Evolutionary conservation across 176 grass and related monocot species (phyloP).

Genomic region (Alloteropsis semialata): DNA sequence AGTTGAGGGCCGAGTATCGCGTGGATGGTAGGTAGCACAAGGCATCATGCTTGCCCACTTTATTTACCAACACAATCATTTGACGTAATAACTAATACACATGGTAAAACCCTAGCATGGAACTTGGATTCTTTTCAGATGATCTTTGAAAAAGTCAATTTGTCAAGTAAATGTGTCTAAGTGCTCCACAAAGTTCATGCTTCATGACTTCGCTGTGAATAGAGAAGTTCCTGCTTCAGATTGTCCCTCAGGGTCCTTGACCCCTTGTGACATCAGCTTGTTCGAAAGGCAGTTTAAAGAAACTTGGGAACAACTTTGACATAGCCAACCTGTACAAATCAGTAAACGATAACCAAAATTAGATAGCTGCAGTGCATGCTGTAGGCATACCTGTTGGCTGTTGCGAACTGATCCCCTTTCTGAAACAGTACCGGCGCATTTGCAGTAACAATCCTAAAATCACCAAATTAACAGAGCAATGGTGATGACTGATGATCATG

Average conservation of each 20-base stretch:
- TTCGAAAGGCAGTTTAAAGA: slow-evolving; percentile 75
- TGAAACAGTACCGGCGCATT: slow-evolving; percentile 68
- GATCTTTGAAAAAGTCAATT: neutral
- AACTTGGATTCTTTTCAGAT: neutral
- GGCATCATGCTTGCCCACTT: neutral
- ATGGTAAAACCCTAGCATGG: neutral
- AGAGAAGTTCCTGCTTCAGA: slow-evolving; percentile 50
- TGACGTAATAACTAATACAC: no score
- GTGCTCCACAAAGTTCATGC: neutral
- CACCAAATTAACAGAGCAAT: neutral
- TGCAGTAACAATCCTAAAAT: slow-evolving; percentile 58
- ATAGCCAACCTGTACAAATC: slow-evolving; percentile 52
- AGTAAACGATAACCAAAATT: slow-evolving; percentile 52
- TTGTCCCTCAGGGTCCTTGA: slow-evolving; percentile 76
- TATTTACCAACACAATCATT: neutral
- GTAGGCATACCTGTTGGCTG: slow-evolving; percentile 64
- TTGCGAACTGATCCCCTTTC: slow-evolving; percentile 75
- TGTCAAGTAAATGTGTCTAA: neutral
- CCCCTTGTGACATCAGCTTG: slow-evolving; percentile 66
- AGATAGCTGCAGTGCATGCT: slow-evolving; percentile 78
- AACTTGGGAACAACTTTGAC: slow-evolving; percentile 75
- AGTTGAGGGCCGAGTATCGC: neutral
- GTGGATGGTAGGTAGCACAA: neutral
- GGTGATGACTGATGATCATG: neutral
- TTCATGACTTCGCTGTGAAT: no score